Evolutionary conservation across 2,329 filamentous ascomycete species (phyloP).

Genomic region (Ilyonectria robusta): DNA sequence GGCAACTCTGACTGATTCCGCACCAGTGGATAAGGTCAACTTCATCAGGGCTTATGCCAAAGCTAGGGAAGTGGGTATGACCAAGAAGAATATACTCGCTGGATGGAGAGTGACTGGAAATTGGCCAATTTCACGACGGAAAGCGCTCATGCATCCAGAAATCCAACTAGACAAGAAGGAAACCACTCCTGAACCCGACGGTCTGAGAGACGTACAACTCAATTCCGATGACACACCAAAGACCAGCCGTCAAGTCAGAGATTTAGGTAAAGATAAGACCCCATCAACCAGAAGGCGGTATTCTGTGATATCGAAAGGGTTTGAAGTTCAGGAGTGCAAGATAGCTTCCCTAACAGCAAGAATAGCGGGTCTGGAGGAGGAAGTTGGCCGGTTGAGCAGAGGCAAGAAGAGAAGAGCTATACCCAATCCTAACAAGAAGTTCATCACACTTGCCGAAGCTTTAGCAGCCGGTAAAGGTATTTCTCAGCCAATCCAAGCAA

Average conservation of each 20-base stretch:
- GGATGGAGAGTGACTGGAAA: no score
- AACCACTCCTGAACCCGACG: not conserved
- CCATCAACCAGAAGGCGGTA: not conserved
- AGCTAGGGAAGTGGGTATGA: no score
- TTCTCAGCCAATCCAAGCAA: not conserved
- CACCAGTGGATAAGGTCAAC: no score
- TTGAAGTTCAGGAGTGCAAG: not conserved
- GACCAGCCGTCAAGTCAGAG: not conserved
- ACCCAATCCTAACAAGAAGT: constrained; percentile 1
- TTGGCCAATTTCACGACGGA: no score
- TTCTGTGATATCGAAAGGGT: not conserved
- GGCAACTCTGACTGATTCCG: no score
- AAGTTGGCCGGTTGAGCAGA: not conserved
- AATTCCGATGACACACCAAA: constrained; percentile 2
- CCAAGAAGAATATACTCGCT: no score
- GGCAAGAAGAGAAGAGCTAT: not conserved
- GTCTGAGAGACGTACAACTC: not conserved
- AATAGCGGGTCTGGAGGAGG: not conserved
- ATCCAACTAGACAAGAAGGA: constrained; percentile 1
- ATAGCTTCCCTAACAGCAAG: not conserved
- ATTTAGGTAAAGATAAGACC: not conserved
- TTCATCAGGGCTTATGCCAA: no score
- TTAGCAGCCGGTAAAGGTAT: not conserved
- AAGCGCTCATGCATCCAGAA: not conserved
- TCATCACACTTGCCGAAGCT: not conserved